phyloP scores from a whole-genome alignment of 371 early-diverging fungal genomes.

The Vairimorpha ceranae region DNA sequence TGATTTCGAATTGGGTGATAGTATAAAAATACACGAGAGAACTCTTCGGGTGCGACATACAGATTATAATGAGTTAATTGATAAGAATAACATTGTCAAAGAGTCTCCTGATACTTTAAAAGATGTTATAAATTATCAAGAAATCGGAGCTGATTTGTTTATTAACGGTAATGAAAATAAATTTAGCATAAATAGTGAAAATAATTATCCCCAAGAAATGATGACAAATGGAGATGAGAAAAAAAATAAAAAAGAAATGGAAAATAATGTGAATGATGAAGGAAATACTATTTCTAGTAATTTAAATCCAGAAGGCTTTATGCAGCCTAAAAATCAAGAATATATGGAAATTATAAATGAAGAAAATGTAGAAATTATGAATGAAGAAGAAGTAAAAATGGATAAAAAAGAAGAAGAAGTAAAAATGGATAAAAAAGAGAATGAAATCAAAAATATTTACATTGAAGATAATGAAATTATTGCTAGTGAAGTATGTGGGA shows the following conservation, averaged over 20 bases:
- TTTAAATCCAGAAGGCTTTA: no score
- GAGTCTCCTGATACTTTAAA: background rate
- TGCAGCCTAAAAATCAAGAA: background rate
- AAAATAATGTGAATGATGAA: background rate
- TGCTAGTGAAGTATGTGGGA: background rate
- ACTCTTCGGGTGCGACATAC: background rate
- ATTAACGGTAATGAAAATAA: background rate
- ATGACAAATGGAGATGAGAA: background rate
- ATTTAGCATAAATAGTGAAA: background rate
- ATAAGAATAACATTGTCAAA: background rate
- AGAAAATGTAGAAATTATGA: background rate
- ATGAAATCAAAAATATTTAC: background rate
- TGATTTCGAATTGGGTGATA: slow-evolving; percentile 8
- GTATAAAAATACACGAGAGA: background rate
- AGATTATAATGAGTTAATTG: background rate
- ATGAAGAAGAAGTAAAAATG: background rate
- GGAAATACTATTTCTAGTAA: background rate
- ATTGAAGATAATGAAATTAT: background rate
- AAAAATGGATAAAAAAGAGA: background rate
- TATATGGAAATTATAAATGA: background rate
- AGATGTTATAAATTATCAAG: background rate
- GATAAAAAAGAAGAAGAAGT: background rate
- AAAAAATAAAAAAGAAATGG: background rate
- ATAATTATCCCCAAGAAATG: background rate
- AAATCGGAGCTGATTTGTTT: background rate